These are phyloP conservation scores for Dimargaris cristalligena DNA, from an alignment of 192 early-diverging fungal species.

Conservation along the genomic window DNA sequence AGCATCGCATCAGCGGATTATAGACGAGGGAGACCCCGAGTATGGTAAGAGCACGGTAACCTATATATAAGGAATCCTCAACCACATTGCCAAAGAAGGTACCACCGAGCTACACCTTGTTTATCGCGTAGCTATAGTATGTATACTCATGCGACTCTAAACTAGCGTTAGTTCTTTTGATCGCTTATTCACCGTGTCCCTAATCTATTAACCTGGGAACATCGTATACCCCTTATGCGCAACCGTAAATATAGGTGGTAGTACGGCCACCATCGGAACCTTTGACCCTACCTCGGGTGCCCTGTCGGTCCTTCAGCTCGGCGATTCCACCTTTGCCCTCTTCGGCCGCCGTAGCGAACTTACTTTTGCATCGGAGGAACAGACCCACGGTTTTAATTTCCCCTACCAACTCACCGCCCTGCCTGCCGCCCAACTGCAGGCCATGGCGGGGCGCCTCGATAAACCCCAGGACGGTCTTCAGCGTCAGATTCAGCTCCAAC, in stretches of 20 bases:
- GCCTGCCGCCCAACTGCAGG: neutral
- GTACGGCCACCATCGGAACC: neutral
- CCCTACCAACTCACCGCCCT: slow-evolving; percentile 6
- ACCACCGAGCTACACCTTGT: no score
- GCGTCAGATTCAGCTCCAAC: neutral
- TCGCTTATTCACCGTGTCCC: no score
- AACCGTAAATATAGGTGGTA: neutral
- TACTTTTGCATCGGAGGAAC: neutral
- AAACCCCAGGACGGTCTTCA: neutral
- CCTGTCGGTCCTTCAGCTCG: neutral
- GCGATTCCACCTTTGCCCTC: neutral
- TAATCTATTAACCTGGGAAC: no score
- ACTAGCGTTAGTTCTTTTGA: no score
- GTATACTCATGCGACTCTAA: no score
- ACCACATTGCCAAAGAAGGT: no score
- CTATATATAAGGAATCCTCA: no score
- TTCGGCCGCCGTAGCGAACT: neutral
- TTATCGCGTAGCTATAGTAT: no score
- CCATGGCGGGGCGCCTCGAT: neutral
- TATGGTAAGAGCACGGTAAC: neutral
- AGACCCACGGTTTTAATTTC: slow-evolving; percentile 4
- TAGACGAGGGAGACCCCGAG: neutral
- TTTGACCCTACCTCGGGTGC: neutral
- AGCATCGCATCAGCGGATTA: neutral
- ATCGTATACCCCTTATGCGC: no score